These are phyloP conservation scores for Hericium rajendrae DNA, from an alignment of 768 basidiomycete genomes.

Conservation along the genomic window DNA sequence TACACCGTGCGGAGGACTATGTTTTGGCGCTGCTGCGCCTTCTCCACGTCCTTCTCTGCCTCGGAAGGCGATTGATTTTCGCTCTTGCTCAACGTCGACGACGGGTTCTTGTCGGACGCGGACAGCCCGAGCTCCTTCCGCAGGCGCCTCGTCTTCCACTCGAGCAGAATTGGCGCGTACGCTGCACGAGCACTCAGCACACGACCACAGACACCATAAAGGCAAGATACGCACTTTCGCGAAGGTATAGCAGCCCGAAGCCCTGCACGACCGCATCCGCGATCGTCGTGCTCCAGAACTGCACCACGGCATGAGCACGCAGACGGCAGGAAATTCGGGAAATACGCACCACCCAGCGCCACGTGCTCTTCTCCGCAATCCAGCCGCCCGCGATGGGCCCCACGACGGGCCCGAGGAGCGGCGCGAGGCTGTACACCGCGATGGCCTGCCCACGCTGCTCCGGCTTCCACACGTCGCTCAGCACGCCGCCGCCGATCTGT, in stretches of 20 bases:
- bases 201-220: conserved; percentile 27
- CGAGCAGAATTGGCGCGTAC: conserved; percentile 25
- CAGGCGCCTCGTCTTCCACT: conserved; percentile 42
- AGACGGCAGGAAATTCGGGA: not conserved
- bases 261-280: conserved; percentile 44
- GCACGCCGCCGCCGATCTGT: conserved; percentile 53
- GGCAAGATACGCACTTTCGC: conserved; percentile 46
- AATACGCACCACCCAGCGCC: conserved; percentile 56
- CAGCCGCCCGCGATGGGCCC: conserved; percentile 61
- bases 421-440: conserved; percentile 56
- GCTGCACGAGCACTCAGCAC: conserved; percentile 1
- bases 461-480: conserved; percentile 52
- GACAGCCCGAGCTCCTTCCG: not conserved
- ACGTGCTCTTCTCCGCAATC: conserved; percentile 53
- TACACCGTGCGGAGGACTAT: conserved; percentile 41
- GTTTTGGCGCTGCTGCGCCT: conserved; percentile 31
- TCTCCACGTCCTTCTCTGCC: conserved; percentile 29
- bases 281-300: conserved; percentile 22
- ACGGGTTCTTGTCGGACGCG: not conserved
- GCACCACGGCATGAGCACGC: not conserved
- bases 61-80: not conserved
- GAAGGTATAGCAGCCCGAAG: conserved; percentile 44
- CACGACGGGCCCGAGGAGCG: conserved; percentile 54
- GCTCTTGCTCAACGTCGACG: not conserved
- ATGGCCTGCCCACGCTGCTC: conserved; percentile 61